phyloP scores from a whole-genome alignment of 495 filamentous ascomycete species.

The Xylaria curta region DNA sequence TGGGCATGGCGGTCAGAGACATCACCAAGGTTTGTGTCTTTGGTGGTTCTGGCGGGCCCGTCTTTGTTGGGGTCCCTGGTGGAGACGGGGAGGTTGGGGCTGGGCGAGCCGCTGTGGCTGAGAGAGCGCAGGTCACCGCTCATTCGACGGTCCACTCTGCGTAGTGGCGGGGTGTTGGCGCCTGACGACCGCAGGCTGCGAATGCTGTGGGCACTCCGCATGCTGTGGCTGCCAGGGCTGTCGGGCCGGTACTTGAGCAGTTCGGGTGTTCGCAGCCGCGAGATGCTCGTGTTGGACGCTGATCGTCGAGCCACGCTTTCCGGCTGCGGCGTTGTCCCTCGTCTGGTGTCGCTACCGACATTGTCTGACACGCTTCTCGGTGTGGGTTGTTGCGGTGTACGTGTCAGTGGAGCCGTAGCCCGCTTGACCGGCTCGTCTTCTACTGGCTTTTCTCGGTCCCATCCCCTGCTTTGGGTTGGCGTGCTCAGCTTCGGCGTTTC shows the following conservation, averaged over 20 bases:
- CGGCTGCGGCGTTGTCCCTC: conserved; percentile 36
- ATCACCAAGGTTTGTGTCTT: not conserved
- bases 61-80: conserved; percentile 1
- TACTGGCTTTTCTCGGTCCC: conserved; percentile 23
- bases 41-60: not conserved
- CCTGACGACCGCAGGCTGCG: conserved; percentile 37
- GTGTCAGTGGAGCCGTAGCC: conserved; percentile 14
- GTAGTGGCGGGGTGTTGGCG: conserved; percentile 66
- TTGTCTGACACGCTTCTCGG: conserved; percentile 47
- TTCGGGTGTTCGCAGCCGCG: conserved; percentile 64
- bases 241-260: conserved; percentile 60
- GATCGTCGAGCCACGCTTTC: conserved; percentile 47
- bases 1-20: conserved; percentile 45
- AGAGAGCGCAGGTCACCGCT: conserved; percentile 83
- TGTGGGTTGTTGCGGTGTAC: conserved; percentile 27
- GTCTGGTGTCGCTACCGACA: conserved; percentile 27
- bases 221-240: conserved; percentile 62
- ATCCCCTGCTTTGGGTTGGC: conserved; percentile 25
- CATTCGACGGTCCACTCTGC: conserved; percentile 72
- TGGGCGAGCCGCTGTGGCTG: conserved; percentile 44
- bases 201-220: conserved; percentile 39
- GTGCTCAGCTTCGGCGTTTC: conserved; percentile 36
- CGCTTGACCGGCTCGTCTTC: conserved; percentile 32
- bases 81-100: conserved; percentile 31
- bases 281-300: conserved; percentile 57